Conservation (phyloP, 2,329 filamentous ascomycete species). For the Geosmithia putterillii region DNA sequence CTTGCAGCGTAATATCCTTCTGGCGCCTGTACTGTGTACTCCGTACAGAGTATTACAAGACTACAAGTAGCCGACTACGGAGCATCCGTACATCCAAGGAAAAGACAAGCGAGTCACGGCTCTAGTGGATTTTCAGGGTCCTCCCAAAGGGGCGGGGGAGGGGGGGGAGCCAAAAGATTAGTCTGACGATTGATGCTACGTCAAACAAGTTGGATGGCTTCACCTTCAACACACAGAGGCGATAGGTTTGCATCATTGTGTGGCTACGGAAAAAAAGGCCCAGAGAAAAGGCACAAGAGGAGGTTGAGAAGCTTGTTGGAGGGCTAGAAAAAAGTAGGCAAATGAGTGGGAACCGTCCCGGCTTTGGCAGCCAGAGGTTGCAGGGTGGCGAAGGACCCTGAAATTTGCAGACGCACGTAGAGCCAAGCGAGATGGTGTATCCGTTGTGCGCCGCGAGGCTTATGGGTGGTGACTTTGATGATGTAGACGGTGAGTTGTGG, state of each 20-base stretch:
- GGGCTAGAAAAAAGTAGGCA: too few relatives aligned
- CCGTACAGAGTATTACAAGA: neutral
- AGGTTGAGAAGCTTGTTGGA: too few relatives aligned
- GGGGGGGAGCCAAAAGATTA: neutral
- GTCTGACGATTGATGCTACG: neutral
- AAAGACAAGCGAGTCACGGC: neutral
- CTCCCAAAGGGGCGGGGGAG: too few relatives aligned
- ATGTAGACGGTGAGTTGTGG: too few relatives aligned
- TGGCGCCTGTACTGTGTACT: neutral
- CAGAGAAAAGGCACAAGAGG: too few relatives aligned
- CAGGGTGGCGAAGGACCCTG: constrained; percentile 2
- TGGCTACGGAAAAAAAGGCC: too few relatives aligned
- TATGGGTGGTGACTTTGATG: too few relatives aligned
- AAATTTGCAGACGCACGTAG: neutral
- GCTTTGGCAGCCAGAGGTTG: too few relatives aligned
- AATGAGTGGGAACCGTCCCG: too few relatives aligned
- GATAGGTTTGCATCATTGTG: neutral
- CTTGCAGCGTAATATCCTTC: neutral
- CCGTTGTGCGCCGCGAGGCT: neutral
- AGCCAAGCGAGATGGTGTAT: neutral
- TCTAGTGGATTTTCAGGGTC: neutral
- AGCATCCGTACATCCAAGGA: too few relatives aligned
- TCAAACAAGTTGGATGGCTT: too few relatives aligned
- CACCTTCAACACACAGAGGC: neutral
- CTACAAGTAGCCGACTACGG: neutral